phyloP scores from a whole-genome alignment of 1,284 basidiomycete species.

The Gomphus sp. region DNA sequence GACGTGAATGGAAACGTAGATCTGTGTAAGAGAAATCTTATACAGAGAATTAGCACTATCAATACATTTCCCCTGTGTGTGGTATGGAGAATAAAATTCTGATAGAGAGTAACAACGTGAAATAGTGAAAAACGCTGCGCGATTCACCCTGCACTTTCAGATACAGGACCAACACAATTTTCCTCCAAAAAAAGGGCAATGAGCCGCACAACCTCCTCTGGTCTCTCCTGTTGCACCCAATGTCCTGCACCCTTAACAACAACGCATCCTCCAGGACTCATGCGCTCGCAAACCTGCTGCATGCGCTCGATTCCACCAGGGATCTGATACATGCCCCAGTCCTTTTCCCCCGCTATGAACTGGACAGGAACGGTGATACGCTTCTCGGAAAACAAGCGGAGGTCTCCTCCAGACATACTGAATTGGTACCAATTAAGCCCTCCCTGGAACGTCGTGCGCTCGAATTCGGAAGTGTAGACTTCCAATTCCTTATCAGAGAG shows the following conservation, averaged over 20 bases:
- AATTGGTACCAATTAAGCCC: constrained; percentile 48
- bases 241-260: constrained; percentile 50
- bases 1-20: too few species aligned
- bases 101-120: too few species aligned
- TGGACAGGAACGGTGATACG: constrained; percentile 39
- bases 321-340: constrained; percentile 51
- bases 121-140: too few species aligned
- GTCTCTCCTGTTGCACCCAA: constrained; percentile 51
- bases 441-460: constrained; percentile 51
- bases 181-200: constrained; percentile 14
- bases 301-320: constrained; percentile 42
- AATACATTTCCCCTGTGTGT: too few species aligned
- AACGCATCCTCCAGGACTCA: constrained; percentile 33
- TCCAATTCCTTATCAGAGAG: constrained; percentile 37
- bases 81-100: too few species aligned
- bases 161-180: not conserved
- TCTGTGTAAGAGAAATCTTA: too few species aligned
- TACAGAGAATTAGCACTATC: too few species aligned
- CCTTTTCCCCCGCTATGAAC: constrained; percentile 43
- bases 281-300: constrained; percentile 21
- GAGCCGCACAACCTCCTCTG: constrained; percentile 29
- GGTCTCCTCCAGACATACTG: constrained; percentile 16
- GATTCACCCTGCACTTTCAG: not conserved
- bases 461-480: constrained; percentile 41
- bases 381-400: constrained; percentile 19